A percentile compares a stretch with the other conserved stretches of the same genome.
These are phyloP conservation scores for Dissophora ornata DNA, from an alignment of 192 early-diverging fungal genomes.

Conservation along the genomic window DNA sequence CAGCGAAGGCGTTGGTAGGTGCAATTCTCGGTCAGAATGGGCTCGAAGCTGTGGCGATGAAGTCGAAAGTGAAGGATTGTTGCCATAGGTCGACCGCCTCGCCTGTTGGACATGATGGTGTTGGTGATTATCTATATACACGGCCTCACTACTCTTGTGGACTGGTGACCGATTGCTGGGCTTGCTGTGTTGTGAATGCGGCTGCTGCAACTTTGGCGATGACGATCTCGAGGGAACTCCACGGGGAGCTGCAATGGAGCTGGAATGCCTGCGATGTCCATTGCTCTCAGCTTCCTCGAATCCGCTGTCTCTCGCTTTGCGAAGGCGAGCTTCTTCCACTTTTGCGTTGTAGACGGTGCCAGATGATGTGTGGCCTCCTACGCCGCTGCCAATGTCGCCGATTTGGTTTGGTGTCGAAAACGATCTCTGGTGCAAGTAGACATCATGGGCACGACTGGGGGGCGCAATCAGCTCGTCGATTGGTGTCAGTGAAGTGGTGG, in stretches of 20 bases:
- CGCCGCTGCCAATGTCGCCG: neutral
- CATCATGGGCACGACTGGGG: slow-evolving; percentile 4
- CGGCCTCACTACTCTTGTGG: neutral
- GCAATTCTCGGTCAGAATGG: slow-evolving; percentile 13
- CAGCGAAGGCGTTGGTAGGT: neutral
- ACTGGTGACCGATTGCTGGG: slow-evolving; percentile 16
- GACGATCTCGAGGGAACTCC: neutral
- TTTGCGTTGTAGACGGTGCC: neutral
- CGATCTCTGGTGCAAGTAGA: slow-evolving; percentile 37
- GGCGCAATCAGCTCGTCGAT: slow-evolving; percentile 27
- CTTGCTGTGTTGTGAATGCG: neutral
- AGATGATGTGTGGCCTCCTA: neutral
- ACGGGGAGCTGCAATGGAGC: neutral
- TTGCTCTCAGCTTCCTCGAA: slow-evolving; percentile 27
- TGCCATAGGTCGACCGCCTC: neutral
- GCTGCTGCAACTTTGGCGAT: slow-evolving; percentile 5
- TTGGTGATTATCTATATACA: slow-evolving; percentile 23
- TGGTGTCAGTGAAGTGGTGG: slow-evolving; percentile 17
- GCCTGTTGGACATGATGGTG: slow-evolving; percentile 10
- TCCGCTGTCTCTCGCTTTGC: slow-evolving; percentile 35
- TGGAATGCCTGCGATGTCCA: slow-evolving; percentile 30
- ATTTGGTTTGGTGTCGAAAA: slow-evolving; percentile 38
- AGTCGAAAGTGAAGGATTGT: slow-evolving; percentile 5
- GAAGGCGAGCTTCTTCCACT: slow-evolving; percentile 22
- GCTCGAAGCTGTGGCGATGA: slow-evolving; percentile 32